Evolutionary conservation across 2,329 filamentous ascomycete species (phyloP).

Genomic region (Ascochyta lentis): DNA sequence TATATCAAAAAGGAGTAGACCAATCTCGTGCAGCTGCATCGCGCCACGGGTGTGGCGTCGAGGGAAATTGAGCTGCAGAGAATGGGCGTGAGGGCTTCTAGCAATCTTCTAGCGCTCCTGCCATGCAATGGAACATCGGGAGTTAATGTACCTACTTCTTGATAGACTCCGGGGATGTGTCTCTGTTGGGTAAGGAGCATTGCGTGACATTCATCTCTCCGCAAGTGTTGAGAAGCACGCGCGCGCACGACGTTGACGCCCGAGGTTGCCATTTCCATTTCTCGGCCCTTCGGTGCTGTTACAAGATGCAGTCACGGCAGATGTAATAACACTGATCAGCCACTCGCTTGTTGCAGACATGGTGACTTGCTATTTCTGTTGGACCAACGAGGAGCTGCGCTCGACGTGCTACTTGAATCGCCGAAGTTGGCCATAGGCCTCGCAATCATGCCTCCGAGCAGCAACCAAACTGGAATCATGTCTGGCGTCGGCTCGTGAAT

Average conservation of each 20-base stretch:
- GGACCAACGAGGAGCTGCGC: conserved; percentile 10
- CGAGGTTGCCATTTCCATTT: conserved; percentile 5
- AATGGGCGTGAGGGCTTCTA: conserved; percentile 22
- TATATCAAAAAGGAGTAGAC: conserved; percentile 68
- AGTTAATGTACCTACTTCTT: neutral
- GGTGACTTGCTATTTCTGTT: conserved; percentile 3
- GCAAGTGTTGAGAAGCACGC: conserved; percentile 12
- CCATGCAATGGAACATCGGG: conserved; percentile 2
- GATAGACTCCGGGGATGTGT: conserved; percentile 7
- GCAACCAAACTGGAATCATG: neutral
- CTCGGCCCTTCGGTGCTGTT: conserved; percentile 19
- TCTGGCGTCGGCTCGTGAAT: neutral
- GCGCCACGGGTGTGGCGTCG: conserved; percentile 24
- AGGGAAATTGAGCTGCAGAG: conserved; percentile 14
- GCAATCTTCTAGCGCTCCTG: conserved; percentile 31
- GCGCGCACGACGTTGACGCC: conserved; percentile 11
- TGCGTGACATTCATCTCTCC: conserved; percentile 12
- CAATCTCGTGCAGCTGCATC: conserved; percentile 7
- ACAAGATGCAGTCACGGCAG: conserved; percentile 10
- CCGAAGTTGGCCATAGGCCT: conserved; percentile 6
- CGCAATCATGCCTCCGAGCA: conserved; percentile 14
- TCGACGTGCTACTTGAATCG: conserved; percentile 6
- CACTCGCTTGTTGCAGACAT: conserved; percentile 16
- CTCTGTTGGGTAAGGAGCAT: conserved; percentile 2
- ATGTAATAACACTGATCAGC: conserved; percentile 6